Evolutionary conservation across 805 yeast species (phyloP).

Genomic region (Barnettozyma populi): DNA sequence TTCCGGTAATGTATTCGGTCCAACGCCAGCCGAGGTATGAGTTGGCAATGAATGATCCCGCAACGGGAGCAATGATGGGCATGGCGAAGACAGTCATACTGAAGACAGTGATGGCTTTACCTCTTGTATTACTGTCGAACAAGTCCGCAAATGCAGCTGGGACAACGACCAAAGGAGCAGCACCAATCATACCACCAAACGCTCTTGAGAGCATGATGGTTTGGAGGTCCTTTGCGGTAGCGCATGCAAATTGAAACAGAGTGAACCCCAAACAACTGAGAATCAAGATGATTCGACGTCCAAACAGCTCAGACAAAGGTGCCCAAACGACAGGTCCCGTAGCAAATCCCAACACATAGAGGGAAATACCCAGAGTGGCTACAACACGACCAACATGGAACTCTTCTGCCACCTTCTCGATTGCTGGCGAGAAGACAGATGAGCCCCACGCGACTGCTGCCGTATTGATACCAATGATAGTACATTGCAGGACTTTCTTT

Average conservation of each 20-base stretch:
- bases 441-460: slow-evolving; percentile 67
- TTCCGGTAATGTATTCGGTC: slow-evolving; percentile 69
- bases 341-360: slow-evolving; percentile 91
- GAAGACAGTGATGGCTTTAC: slow-evolving; percentile 68
- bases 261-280: slow-evolving; percentile 52
- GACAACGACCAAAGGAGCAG: slow-evolving; percentile 79
- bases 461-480: slow-evolving; percentile 44
- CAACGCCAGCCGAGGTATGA: slow-evolving; percentile 75
- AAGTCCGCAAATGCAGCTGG: slow-evolving; percentile 87
- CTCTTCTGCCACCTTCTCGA: slow-evolving; percentile 39
- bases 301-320: slow-evolving; percentile 75
- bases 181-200: slow-evolving; percentile 76
- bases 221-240: slow-evolving; percentile 74
- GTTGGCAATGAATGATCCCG: slow-evolving; percentile 64
- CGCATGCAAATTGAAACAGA: slow-evolving; percentile 65
- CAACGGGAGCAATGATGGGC: slow-evolving; percentile 79
- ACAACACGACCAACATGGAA: slow-evolving; percentile 63
- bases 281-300: slow-evolving; percentile 59
- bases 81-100: slow-evolving; percentile 71
- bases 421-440: slow-evolving; percentile 70
- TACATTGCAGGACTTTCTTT: slow-evolving; percentile 42
- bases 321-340: slow-evolving; percentile 91
- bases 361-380: slow-evolving; percentile 69
- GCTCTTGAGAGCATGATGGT: slow-evolving; percentile 73
- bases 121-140: slow-evolving; percentile 61